These are phyloP conservation scores for Sclerotinia minor DNA, from an alignment of 2,329 filamentous ascomycete genomes.

Conservation along the genomic window DNA sequence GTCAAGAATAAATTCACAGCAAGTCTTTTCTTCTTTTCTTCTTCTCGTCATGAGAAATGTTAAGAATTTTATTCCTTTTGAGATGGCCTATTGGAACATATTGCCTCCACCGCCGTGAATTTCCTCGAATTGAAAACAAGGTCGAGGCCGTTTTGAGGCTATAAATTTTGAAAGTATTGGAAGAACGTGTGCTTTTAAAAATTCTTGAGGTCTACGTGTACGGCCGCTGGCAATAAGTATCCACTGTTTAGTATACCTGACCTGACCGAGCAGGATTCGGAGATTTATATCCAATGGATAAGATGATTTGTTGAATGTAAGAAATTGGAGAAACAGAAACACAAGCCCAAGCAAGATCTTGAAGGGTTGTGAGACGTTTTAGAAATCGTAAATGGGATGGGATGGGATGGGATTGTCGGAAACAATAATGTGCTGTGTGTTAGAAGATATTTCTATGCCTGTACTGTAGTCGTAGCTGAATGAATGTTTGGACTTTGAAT, in stretches of 20 bases:
- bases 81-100: not conserved
- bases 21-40: not conserved
- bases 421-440: not conserved
- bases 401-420: too few species aligned
- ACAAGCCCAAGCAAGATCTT: not conserved
- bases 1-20: slow-evolving; percentile 3
- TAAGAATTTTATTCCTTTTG: not conserved
- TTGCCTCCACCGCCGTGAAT: not conserved
- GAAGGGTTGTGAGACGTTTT: slow-evolving; percentile 11
- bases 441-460: not conserved
- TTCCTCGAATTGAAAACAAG: slow-evolving; percentile 5
- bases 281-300: slow-evolving; percentile 18
- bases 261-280: slow-evolving; percentile 15
- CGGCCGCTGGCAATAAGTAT: slow-evolving; percentile 19
- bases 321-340: not conserved
- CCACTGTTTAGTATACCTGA: slow-evolving; percentile 12
- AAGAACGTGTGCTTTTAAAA: slow-evolving; percentile 9
- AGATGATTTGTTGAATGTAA: not conserved
- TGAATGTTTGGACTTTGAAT: not conserved
- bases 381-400: not conserved
- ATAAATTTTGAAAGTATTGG: slow-evolving; percentile 5
- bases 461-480: too few species aligned
- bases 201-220: slow-evolving; percentile 18
- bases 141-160: slow-evolving; percentile 6
- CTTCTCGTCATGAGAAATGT: not conserved